Base-by-base conservation (phyloP, 305 asterid genomes). In the Salvia sclarea region DNA sequence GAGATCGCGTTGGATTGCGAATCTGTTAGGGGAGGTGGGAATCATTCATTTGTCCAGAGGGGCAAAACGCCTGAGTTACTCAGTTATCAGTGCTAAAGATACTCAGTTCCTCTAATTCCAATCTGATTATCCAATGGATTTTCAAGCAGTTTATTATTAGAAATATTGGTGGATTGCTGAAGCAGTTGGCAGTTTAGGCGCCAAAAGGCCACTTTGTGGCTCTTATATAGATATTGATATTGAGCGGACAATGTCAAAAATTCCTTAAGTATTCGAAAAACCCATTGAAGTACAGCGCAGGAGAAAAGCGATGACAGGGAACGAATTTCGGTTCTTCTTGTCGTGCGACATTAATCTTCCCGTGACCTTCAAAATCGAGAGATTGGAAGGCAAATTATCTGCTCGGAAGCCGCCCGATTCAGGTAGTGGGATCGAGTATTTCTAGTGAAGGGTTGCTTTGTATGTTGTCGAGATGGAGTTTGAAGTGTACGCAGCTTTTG, bases 341-440 rank as follows among this genome's bases (percentile, higher is more conserved):
- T 94, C 98, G 2, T 89, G 97, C 82, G 99, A 94, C 82, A 91
- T 94, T 48, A 94, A 91, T 83, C 92, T 87, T 30, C 99, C 99
- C 1, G 87, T 88, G 60, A 89, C 99, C 40, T 91, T 87, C 84
- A 81, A 90, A 71, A 87, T 89, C 79, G 98, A 94, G 85, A 80
- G 91, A 71, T 76, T 94, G 81, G 99, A 94, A 80, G 98, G 97
- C 40, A 86, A 89, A 78, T 72, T 94, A 38, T 75, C 80, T 58
- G 71, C 83, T 21, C 79, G 72, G 1, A 81, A 79, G 41, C 69
- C 79, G 37, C 68, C 78, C 14, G 79, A 83, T 80, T 86, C 95
- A 78, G 97, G 96, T 90, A 71, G 64, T 22, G 7, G n/a, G 12
- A 37, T 58, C 54, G 33, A 14, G n/a, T 55, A n/a, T 41, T 40